Evolutionary conservation across 352 stramenopile genomes (phyloP).

Genomic region (Phytophthora rubi): DNA sequence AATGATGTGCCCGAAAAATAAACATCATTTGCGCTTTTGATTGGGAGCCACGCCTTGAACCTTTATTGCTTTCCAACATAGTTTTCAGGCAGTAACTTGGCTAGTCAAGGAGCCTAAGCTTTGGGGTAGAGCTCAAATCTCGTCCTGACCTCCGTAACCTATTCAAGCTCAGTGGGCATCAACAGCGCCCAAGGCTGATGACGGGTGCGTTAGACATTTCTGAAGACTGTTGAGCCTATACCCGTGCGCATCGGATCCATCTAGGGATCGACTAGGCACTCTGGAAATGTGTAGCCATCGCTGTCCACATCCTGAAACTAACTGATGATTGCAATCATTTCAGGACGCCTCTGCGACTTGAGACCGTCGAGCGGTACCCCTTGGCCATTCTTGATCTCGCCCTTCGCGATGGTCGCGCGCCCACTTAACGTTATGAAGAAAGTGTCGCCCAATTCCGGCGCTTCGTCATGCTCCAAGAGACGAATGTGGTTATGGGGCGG

Average conservation of each 20-base stretch:
- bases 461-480: constrained; percentile 14
- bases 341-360: not conserved
- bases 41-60: no score
- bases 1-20: not conserved
- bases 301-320: not conserved
- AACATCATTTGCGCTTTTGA: not conserved
- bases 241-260: constrained; percentile 6
- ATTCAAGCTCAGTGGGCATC: not conserved
- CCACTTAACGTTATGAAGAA: constrained; percentile 15
- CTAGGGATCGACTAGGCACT: constrained; percentile 20
- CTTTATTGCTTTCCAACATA: no score
- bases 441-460: not conserved
- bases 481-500: constrained; percentile 19
- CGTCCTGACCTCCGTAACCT: no score
- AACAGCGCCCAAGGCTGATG: not conserved
- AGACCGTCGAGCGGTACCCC: constrained; percentile 7
- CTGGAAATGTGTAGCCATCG: not conserved
- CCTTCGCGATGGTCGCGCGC: constrained; percentile 3
- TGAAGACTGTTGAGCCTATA: constrained; percentile 1
- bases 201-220: constrained; percentile 16
- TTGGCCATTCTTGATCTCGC: constrained; percentile 18
- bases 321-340: constrained; percentile 11
- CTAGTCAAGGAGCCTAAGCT: no score
- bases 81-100: no score
- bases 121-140: no score